Base-by-base conservation (phyloP, 371 early-diverging fungal species). In the Syncephalastrum racemosum region DNA sequence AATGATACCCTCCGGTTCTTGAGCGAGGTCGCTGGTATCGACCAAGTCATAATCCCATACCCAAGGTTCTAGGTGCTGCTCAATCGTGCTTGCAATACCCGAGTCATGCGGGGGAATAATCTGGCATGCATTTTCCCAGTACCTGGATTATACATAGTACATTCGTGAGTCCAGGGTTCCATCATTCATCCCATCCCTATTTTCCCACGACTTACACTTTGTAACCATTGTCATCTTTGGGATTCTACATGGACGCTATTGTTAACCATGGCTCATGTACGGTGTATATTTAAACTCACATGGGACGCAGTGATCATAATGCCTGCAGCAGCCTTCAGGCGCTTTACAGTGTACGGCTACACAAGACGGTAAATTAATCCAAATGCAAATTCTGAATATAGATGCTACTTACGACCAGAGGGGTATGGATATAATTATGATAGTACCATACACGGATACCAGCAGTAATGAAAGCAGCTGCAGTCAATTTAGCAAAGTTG, bases 241-340 rank as follows among this genome's bases (percentile, higher is more conserved):
- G 99, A 69, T 99, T 99, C 73, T 76, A 57, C 23, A 50, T 31
- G 18, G 2, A 3, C 25, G n/a, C 15, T n/a, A 14, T 13, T 22
- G 25, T 18, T 13, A 44, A 24, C 10, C 36, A 31, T 7, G 13
- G 25, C 47, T 18, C 47, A 13, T 24, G 10, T 10, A 22, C n/a
- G 23, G 41, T 43, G 24, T n/a, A 57, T 24, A 57, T 22, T 20
- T 20, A 40, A 23, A 52, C 69, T 67, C 68, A 75, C 73, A 67
- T 99, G 99, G 46, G 93, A 93, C 16, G 98, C 99, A 10, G 99
- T 98, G 51, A 98, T 90, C 96, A 99, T 97, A 60, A 99, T 82
- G 56, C 99, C 99, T 60, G 92, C 90, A 15, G 90, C 83, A 4
- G 94, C 92, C 10, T 77, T 68, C 25, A 89, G 64, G 19, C 80